Evolutionary conservation across 345 rosid species (phyloP), one percentile per base, ranked within the genome.

Genomic region (Psidium friedrichsthalianum): DNA sequence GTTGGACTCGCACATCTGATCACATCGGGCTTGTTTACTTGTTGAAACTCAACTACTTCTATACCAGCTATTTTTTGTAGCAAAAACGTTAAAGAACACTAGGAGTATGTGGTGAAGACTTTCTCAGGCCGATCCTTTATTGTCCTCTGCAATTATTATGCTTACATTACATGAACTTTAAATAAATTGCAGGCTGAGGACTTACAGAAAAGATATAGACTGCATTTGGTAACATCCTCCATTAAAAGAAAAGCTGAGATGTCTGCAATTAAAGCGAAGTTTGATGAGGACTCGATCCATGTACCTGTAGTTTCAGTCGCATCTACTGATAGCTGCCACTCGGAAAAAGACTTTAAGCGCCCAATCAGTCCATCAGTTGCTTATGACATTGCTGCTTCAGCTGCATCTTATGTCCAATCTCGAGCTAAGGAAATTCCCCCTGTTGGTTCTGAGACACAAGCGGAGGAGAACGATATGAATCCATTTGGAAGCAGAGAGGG

Each of bases 331-430:
- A 82, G 86, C 78, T 84, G 89, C 42, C 32, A 52, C 53, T 24
- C 49, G 2, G 74, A 36, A 64, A 84, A 69, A 57, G 55, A 89
- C 74, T 86, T 86, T 86, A 92, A 86, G 84, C 85, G 83, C 74
- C 88, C 90, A n/a, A 82, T 87, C n/a, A 89, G 84, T 53, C 88
- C 96, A 49, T 88, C 90, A 52, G 91, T 93, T 81, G 98, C 96
- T 83, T 93, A 93, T 86, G 94, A 91, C 55, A 97, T 97, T 80
- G 99, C 99, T 84, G 99, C 97, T 89, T 95, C 99, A 12, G 98
- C 98, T 51, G 99, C 99, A 16, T 90, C 93, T 40, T 95, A 92
- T 83, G 93, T 94, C 85, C 98, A 93, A 83, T 91, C 91, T 84
- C 91, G 9, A 44, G 90, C 92, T 56, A 91, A 92, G 89, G 92